Evolutionary conservation across 805 yeast species (phyloP).

Genomic region (Myxozyma mucilagina): DNA sequence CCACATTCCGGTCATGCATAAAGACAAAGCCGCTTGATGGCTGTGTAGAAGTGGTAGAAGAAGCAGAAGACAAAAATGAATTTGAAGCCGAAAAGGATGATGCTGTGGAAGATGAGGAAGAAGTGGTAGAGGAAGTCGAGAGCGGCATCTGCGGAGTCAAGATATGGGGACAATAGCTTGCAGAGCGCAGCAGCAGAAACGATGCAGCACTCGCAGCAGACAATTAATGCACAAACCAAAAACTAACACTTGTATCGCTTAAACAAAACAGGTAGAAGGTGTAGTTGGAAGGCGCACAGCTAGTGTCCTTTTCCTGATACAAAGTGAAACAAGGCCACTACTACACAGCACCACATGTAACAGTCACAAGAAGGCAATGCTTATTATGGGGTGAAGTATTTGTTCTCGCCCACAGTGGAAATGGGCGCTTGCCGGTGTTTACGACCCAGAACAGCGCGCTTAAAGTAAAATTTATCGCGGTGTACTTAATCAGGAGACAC

Average conservation of each 20-base stretch:
- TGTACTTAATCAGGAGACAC: too few relatives aligned
- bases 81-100: neutral
- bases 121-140: neutral
- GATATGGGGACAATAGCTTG: neutral
- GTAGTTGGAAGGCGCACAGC: neutral
- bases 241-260: neutral
- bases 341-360: neutral
- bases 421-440: neutral
- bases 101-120: neutral
- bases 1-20: slow-evolving; percentile 17
- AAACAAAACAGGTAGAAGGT: neutral
- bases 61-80: neutral
- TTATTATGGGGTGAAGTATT: neutral
- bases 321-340: neutral
- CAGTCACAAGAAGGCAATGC: neutral
- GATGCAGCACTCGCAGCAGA: neutral
- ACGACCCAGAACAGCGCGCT: neutral
- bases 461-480: neutral
- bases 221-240: neutral
- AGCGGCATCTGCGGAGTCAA: slow-evolving; percentile 7
- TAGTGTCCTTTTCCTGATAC: neutral
- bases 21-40: slow-evolving; percentile 5
- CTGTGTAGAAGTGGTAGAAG: neutral
- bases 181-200: neutral
- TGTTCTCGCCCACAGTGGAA: neutral